These are phyloP conservation scores for Pichia sp. DNA, from an alignment of 1,139 yeast species.

Conservation along the genomic window DNA sequence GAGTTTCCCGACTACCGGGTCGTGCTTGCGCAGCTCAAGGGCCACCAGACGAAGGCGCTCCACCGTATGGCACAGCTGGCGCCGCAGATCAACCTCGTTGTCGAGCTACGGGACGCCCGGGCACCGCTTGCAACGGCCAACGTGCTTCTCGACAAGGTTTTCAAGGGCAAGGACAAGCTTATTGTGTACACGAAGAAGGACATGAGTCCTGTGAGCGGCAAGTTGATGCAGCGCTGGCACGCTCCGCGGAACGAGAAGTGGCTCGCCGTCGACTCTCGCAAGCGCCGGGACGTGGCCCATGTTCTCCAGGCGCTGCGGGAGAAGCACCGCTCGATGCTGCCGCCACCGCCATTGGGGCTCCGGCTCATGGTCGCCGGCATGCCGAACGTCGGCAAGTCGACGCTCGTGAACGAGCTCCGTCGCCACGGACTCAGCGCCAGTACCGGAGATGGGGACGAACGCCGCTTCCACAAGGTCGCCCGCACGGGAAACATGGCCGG, in stretches of 20 bases:
- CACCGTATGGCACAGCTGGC: slow-evolving; percentile 64
- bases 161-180: slow-evolving; percentile 55
- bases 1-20: slow-evolving; percentile 66
- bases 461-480: neutral
- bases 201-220: slow-evolving; percentile 27
- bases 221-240: slow-evolving; percentile 52
- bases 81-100: slow-evolving; percentile 73
- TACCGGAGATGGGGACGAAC: neutral
- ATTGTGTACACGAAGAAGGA: slow-evolving; percentile 71
- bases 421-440: neutral
- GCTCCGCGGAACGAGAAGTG: slow-evolving; percentile 39
- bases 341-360: slow-evolving; percentile 81
- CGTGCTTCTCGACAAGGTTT: slow-evolving; percentile 66
- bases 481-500: slow-evolving; percentile 88
- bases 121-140: slow-evolving; percentile 87
- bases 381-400: slow-evolving; percentile 99
- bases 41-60: slow-evolving; percentile 84
- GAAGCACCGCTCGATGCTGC: slow-evolving; percentile 42
- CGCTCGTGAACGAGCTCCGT: slow-evolving; percentile 67
- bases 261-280: slow-evolving; percentile 58
- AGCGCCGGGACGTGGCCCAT: slow-evolving; percentile 47
- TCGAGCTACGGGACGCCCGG: slow-evolving; percentile 83
- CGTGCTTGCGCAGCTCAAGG: slow-evolving; percentile 78
- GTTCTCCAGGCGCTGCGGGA: slow-evolving; percentile 46
- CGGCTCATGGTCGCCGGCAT: slow-evolving; percentile 79